phyloP scores from a whole-genome alignment of 129 eudicot species.

The Ambrosia trifida region DNA sequence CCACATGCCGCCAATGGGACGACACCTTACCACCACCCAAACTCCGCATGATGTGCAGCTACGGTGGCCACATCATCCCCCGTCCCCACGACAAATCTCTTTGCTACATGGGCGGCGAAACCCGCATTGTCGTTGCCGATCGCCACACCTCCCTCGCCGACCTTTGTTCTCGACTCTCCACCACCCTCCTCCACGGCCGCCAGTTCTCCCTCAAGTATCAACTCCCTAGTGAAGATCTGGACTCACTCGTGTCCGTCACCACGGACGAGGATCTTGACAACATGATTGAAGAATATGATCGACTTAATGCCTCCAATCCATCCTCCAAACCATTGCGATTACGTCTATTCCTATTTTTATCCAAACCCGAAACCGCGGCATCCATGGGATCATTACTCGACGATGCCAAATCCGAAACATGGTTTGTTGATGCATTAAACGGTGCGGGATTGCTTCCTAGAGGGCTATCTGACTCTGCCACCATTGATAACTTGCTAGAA shows the following conservation, averaged over 20 bases:
- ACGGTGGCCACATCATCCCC: constrained; percentile 90
- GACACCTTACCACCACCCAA: constrained; percentile 22
- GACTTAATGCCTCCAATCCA: constrained; percentile 40
- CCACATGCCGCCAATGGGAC: background rate
- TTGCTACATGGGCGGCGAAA: constrained; percentile 83
- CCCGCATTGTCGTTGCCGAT: constrained; percentile 74
- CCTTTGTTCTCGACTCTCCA: constrained; percentile 56
- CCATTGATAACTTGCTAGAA: constrained; percentile 52
- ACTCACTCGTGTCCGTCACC: constrained; percentile 64
- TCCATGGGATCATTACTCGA: constrained; percentile 78
- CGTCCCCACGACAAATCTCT: constrained; percentile 87
- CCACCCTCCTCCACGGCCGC: constrained; percentile 58
- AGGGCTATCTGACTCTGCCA: constrained; percentile 66
- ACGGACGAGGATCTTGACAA: constrained; percentile 77
- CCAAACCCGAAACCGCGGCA: constrained; percentile 68
- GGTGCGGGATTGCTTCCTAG: constrained; percentile 56
- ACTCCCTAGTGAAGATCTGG: constrained; percentile 76
- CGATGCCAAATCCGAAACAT: constrained; percentile 75
- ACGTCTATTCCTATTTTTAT: constrained; percentile 57
- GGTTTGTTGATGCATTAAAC: constrained; percentile 81
- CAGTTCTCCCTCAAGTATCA: constrained; percentile 66
- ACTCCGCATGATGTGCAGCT: constrained; percentile 87
- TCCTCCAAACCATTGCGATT: constrained; percentile 45
- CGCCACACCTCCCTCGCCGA: constrained; percentile 56
- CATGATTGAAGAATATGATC: constrained; percentile 77